Conservation (phyloP, 225 moss, liverwort and hornwort genomes). For the Lunularia cruciata region DNA sequence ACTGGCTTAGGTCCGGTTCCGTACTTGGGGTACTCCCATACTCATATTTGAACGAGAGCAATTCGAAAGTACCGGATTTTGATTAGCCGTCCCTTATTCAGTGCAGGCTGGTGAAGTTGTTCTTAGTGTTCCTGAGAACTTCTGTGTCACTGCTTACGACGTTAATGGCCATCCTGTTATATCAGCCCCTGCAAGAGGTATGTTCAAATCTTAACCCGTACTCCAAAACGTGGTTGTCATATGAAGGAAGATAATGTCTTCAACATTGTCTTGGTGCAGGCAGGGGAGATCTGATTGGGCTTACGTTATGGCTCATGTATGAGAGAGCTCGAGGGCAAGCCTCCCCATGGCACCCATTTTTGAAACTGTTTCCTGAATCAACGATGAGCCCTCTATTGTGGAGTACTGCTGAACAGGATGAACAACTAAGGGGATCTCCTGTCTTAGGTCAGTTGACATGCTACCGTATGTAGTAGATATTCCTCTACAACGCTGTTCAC, state of each 20-base stretch:
- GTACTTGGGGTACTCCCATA: too few species aligned
- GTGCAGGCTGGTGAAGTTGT: conserved; percentile 70
- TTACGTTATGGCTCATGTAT: conserved; percentile 95
- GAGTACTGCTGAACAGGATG: conserved; percentile 60
- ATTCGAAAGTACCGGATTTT: too few species aligned
- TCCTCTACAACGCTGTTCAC: too few species aligned
- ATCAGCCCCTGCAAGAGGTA: conserved; percentile 78
- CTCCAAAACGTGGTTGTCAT: not conserved
- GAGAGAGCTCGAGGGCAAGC: conserved; percentile 72
- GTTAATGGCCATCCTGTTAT: conserved; percentile 76
- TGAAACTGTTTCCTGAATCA: conserved; percentile 66
- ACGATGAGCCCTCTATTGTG: conserved; percentile 87
- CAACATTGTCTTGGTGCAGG: conserved; percentile 50
- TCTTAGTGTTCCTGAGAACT: conserved; percentile 77
- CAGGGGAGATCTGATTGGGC: conserved; percentile 90
- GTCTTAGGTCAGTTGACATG: conserved; percentile 51
- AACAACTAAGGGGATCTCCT: conserved; percentile 76
- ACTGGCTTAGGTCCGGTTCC: too few species aligned
- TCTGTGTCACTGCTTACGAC: conserved; percentile 85
- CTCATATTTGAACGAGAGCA: too few species aligned
- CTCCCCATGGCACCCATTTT: conserved; percentile 73
- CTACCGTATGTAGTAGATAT: too few species aligned
- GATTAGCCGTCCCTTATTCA: conserved; percentile 17
- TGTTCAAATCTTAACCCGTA: too few species aligned
- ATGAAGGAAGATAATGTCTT: not conserved